Percentiles rank a stretch among this genome's conserved stretches.
These are phyloP conservation scores for Trichosanthes truncata DNA, from an alignment of 306 rosid species.

Conservation along the genomic window DNA sequence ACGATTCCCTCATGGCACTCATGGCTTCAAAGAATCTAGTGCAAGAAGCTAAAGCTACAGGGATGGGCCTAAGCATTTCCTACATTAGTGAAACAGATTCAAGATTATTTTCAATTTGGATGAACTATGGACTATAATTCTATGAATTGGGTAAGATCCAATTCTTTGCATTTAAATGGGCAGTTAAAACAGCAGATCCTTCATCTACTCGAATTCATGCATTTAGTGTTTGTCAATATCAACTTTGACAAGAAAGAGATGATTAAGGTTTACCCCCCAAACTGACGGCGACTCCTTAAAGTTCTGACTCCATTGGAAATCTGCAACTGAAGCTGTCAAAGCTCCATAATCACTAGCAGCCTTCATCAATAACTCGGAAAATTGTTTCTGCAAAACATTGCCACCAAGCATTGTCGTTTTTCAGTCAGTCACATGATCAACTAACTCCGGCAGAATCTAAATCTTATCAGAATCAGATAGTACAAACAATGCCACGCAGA, in stretches of 20 bases:
- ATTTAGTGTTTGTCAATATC: not conserved
- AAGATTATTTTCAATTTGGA: not conserved
- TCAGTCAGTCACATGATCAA: conserved; percentile 1
- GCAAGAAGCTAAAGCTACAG: conserved; percentile 89
- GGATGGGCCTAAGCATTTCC: conserved; percentile 99
- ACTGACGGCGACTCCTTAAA: conserved; percentile 93
- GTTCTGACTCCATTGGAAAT: conserved; percentile 98
- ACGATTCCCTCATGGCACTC: conserved; percentile 96
- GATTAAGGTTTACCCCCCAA: conserved; percentile 65
- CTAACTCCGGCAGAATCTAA: not conserved
- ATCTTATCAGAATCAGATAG: not conserved
- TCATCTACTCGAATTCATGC: not conserved
- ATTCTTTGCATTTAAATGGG: not conserved
- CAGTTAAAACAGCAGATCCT: not conserved
- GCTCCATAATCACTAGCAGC: conserved; percentile 98
- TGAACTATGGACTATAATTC: not conserved
- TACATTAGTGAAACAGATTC: conserved; percentile 11
- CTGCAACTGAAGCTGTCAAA: conserved; percentile 87
- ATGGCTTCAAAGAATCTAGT: conserved; percentile 92
- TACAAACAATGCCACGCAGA: not conserved
- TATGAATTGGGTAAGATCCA: not conserved
- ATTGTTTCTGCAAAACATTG: conserved; percentile 70
- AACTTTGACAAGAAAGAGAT: not conserved
- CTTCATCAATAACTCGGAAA: conserved; percentile 87
- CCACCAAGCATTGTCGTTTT: conserved; percentile 12